Conservation (phyloP, 257 asterid genomes). For the Nicotiana undulata region DNA sequence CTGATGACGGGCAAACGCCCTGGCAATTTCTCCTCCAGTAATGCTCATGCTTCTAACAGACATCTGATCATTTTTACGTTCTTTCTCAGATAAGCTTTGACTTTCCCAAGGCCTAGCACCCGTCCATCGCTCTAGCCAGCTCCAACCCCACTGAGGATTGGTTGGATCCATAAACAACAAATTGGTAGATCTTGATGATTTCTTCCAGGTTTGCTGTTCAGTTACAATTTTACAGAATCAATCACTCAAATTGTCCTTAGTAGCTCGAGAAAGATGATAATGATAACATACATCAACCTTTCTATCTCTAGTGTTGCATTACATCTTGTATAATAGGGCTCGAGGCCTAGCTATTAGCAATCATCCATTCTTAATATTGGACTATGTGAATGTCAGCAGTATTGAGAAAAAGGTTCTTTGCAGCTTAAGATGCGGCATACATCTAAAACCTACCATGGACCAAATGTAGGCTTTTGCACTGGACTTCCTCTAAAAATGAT, state of each 20-base stretch:
- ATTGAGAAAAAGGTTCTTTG: neutral
- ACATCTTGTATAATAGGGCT: neutral
- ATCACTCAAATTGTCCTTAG: neutral
- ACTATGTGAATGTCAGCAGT: neutral
- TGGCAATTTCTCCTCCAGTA: conserved; percentile 62
- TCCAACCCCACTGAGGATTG: conserved; percentile 99
- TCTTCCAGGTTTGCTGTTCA: conserved; percentile 87
- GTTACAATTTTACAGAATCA: conserved; percentile 7
- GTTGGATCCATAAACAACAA: conserved; percentile 89
- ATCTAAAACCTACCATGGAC: neutral
- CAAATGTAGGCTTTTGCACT: neutral
- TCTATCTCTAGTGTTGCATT: neutral
- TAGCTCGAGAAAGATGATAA: neutral
- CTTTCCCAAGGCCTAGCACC: conserved; percentile 71
- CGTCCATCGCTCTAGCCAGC: conserved; percentile 95
- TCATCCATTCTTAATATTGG: neutral
- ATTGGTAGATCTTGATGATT: conserved; percentile 60
- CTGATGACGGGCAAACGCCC: conserved; percentile 81
- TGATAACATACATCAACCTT: neutral
- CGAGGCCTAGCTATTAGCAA: neutral
- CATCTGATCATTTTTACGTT: conserved; percentile 30
- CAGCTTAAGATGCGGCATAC: neutral
- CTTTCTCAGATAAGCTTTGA: conserved; percentile 42
- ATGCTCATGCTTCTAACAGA: conserved; percentile 38
- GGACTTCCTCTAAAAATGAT: neutral